phyloP scores from a whole-genome alignment of 306 rosid species.

The Begonia masoniana region DNA sequence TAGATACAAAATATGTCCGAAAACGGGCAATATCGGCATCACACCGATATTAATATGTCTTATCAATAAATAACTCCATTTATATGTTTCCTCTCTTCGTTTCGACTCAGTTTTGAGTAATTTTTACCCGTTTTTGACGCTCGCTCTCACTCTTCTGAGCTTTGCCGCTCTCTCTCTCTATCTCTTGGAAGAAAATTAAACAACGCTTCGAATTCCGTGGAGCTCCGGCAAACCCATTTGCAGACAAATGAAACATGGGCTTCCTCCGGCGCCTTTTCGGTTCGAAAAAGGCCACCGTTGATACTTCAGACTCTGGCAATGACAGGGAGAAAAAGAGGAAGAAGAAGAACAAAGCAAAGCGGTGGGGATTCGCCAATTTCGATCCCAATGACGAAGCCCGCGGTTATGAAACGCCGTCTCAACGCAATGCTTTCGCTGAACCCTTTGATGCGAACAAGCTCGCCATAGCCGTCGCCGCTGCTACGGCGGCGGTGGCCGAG shows the following conservation, averaged over 20 bases:
- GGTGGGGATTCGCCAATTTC: conserved; percentile 27
- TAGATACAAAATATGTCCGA: too few species aligned
- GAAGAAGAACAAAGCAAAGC: too few species aligned
- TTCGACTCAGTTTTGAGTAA: not conserved
- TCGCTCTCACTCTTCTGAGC: not conserved
- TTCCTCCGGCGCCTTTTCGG: conserved; percentile 85
- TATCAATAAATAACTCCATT: not conserved
- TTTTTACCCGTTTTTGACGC: conserved; percentile 3
- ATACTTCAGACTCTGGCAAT: conserved; percentile 11
- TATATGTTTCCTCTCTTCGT: not conserved
- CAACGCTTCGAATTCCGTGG: conserved; percentile 3
- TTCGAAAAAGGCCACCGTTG: conserved; percentile 20
- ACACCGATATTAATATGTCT: too few species aligned
- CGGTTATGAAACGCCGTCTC: conserved; percentile 6
- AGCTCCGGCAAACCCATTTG: not conserved
- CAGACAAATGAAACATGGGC: conserved; percentile 41
- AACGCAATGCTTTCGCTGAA: conserved; percentile 8
- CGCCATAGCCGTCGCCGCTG: conserved; percentile 88
- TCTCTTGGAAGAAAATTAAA: conserved; percentile 7
- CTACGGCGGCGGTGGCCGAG: conserved; percentile 86
- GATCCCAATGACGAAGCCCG: conserved; percentile 5
- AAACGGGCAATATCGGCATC: too few species aligned
- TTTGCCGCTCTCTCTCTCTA: not conserved
- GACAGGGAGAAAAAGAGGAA: conserved; percentile 12
- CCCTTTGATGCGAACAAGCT: conserved; percentile 54